phyloP scores from a whole-genome alignment of 2,329 filamentous ascomycete species.

The Ascochyta fabae region DNA sequence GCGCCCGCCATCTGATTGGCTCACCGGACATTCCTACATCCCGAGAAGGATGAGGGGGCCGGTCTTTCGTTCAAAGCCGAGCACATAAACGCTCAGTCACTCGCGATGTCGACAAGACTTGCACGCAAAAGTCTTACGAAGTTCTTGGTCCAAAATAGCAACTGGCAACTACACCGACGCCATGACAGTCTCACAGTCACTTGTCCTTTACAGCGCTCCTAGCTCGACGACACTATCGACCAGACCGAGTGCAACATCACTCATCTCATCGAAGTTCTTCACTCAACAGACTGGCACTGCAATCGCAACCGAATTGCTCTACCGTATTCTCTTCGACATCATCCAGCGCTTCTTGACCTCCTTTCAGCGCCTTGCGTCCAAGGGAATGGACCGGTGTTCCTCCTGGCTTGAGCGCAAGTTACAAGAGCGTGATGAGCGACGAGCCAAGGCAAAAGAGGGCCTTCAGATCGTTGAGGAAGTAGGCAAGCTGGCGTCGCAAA shows the following conservation, averaged over 20 bases:
- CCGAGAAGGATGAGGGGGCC: background rate
- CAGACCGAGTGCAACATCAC: slow-evolving; percentile 10
- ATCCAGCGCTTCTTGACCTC: slow-evolving; percentile 33
- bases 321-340: slow-evolving; percentile 39
- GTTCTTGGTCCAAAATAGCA: background rate
- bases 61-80: background rate
- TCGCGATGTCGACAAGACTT: background rate
- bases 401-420: slow-evolving; percentile 34
- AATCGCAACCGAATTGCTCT: slow-evolving; percentile 40
- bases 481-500: slow-evolving; percentile 22
- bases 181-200: slow-evolving; percentile 24
- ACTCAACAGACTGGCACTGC: slow-evolving; percentile 32
- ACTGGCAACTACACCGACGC: background rate
- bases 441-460: background rate
- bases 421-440: slow-evolving; percentile 22
- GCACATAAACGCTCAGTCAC: background rate
- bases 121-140: background rate
- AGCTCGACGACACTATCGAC: slow-evolving; percentile 4
- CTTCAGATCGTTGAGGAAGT: slow-evolving; percentile 32
- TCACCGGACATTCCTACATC: background rate
- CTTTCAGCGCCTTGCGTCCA: slow-evolving; percentile 32
- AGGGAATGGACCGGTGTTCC: slow-evolving; percentile 32
- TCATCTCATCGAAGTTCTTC: slow-evolving; percentile 24
- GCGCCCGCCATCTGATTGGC: background rate
- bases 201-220: slow-evolving; percentile 19